A percentile compares a stretch with the other conserved stretches of the same genome.
Conservation (phyloP, 768 basidiomycete genomes). For the Xanthoconium purpureum region DNA sequence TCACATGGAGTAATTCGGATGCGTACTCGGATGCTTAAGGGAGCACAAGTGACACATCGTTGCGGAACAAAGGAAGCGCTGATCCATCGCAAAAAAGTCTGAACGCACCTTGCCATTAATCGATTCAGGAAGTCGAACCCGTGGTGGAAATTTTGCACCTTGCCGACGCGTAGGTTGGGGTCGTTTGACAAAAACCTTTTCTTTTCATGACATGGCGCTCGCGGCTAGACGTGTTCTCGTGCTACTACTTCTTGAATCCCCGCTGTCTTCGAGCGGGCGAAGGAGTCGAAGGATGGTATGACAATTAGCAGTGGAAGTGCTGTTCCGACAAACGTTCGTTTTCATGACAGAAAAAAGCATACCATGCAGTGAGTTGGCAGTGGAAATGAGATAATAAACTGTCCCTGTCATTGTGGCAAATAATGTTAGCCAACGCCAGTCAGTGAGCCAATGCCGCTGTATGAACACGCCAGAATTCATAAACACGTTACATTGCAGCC, state of each 20-base stretch:
- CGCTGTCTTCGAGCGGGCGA: background rate
- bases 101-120: too few species aligned
- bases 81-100: background rate
- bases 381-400: constrained; percentile 17
- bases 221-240: background rate
- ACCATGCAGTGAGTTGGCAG: background rate
- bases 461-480: constrained; percentile 10
- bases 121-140: background rate
- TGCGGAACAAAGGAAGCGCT: background rate
- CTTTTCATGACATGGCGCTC: background rate
- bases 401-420: constrained; percentile 3
- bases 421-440: background rate
- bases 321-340: background rate
- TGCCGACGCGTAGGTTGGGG: constrained; percentile 1
- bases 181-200: background rate
- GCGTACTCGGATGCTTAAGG: background rate
- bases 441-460: constrained; percentile 14
- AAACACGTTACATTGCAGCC: constrained; percentile 21
- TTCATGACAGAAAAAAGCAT: background rate
- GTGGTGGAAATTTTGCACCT: background rate
- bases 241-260: background rate
- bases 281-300: background rate
- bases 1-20: background rate
- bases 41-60: background rate
- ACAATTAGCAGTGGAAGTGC: background rate